Evolutionary conservation across 1,139 yeast species (phyloP).

Genomic region (Hanseniaspora sp.): DNA sequence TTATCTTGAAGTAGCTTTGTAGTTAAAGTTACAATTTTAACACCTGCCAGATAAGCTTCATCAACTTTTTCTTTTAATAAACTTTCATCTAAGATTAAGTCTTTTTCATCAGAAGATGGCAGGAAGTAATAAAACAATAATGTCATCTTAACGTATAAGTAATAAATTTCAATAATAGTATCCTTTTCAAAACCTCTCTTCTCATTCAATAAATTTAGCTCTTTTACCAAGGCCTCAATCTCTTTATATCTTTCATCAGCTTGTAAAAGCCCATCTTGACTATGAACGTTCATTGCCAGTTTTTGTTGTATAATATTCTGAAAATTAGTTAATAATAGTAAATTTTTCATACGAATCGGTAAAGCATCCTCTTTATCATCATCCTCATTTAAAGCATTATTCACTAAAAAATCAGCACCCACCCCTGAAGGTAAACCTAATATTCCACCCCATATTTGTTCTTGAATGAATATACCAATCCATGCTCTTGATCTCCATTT

Average conservation of each 20-base stretch:
- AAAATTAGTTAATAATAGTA: conserved; percentile 65
- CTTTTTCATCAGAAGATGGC: conserved; percentile 83
- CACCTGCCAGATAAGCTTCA: conserved; percentile 69
- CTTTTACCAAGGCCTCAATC: conserved; percentile 62
- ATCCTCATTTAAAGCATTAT: conserved; percentile 28
- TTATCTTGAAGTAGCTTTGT: conserved; percentile 58
- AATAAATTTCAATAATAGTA: conserved; percentile 66
- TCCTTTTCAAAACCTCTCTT: conserved; percentile 35
- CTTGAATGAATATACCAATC: conserved; percentile 78
- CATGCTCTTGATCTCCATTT: conserved; percentile 91
- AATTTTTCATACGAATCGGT: conserved; percentile 62
- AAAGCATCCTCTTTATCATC: conserved; percentile 29
- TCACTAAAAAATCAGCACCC: conserved; percentile 72
- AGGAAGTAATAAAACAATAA: conserved; percentile 82
- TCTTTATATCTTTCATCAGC: conserved; percentile 76
- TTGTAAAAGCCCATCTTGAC: conserved; percentile 84
- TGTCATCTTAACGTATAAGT: conserved; percentile 65
- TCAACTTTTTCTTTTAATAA: conserved; percentile 49
- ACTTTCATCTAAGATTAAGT: conserved; percentile 42
- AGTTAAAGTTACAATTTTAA: conserved; percentile 67
- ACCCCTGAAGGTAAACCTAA: conserved; percentile 81
- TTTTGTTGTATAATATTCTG: conserved; percentile 75
- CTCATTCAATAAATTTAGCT: conserved; percentile 49
- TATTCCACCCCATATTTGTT: conserved; percentile 83
- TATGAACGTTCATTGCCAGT: conserved; percentile 79